Evolutionary conservation across 495 filamentous ascomycete species (phyloP).

Genomic region (Evernia prunastri): DNA sequence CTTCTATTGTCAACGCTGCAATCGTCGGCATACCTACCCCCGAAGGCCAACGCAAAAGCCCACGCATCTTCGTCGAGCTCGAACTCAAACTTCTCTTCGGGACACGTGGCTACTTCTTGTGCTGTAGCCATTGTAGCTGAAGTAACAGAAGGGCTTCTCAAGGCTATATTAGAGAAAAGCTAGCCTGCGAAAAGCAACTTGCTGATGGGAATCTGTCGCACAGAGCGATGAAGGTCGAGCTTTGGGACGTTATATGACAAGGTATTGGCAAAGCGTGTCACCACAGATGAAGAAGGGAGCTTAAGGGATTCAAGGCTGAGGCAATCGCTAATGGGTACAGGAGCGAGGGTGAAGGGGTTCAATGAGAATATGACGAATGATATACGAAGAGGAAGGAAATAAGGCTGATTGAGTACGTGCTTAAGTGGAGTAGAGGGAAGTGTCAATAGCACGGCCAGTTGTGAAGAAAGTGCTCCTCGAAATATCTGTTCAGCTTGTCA

Average conservation of each 20-base stretch:
- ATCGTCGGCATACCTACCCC: slow-evolving; percentile 61
- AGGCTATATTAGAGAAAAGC: slow-evolving; percentile 53
- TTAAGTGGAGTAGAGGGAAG: slow-evolving; percentile 1
- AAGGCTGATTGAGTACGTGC: not conserved
- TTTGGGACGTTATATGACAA: slow-evolving; percentile 52
- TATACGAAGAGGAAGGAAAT: not conserved
- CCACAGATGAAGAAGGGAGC: not conserved
- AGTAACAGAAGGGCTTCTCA: slow-evolving; percentile 51
- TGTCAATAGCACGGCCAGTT: not conserved
- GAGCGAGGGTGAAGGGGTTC: not conserved
- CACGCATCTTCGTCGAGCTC: slow-evolving; percentile 67
- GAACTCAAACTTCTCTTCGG: slow-evolving; percentile 52
- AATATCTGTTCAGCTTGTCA: not conserved
- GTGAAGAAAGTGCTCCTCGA: not conserved
- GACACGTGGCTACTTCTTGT: slow-evolving; percentile 55
- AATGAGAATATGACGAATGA: not conserved
- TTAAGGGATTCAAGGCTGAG: not conserved
- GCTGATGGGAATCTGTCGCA: slow-evolving; percentile 65
- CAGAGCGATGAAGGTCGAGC: slow-evolving; percentile 64
- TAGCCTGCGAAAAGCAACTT: slow-evolving; percentile 59
- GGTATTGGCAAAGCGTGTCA: slow-evolving; percentile 19
- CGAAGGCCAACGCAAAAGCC: slow-evolving; percentile 53
- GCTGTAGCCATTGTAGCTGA: slow-evolving; percentile 29
- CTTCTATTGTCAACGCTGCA: slow-evolving; percentile 62
- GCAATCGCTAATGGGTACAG: not conserved